A percentile compares a stretch with the other conserved stretches of the same genome.
Evolutionary conservation across 352 stramenopile species (phyloP).

Genomic region (Phytophthora foliorum): DNA sequence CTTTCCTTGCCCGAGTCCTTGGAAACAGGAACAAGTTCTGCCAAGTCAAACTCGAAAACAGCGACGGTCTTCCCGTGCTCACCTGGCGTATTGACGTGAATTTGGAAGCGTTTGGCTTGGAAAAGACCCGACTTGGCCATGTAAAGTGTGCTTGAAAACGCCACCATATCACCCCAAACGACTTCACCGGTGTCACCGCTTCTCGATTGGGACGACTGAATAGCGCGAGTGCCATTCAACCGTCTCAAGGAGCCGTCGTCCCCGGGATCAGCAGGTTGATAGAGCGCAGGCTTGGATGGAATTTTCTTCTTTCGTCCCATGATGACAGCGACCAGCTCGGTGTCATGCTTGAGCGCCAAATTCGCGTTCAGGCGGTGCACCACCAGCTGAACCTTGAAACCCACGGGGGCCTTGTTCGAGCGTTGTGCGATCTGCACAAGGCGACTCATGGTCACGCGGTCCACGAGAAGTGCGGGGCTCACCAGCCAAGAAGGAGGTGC

Average conservation of each 20-base stretch:
- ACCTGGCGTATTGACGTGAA: conserved; percentile 51
- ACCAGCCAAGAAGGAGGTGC: conserved; percentile 4
- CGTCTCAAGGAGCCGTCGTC: conserved; percentile 39
- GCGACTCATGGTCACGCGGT: conserved; percentile 58
- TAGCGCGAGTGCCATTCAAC: conserved; percentile 35
- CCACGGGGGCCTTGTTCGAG: conserved; percentile 63
- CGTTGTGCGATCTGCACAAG: conserved; percentile 72
- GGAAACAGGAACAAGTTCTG: conserved; percentile 68
- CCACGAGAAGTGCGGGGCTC: conserved; percentile 1
- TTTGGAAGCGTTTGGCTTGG: conserved; percentile 73
- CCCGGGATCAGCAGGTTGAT: conserved; percentile 42
- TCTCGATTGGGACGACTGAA: conserved; percentile 37
- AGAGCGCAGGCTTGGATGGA: conserved; percentile 62
- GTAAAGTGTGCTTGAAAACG: conserved; percentile 81
- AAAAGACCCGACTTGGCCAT: conserved; percentile 80
- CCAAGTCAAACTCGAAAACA: conserved; percentile 76
- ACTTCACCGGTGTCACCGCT: conserved; percentile 56
- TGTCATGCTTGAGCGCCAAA: conserved; percentile 54
- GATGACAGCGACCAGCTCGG: conserved; percentile 69
- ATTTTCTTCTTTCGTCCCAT: conserved; percentile 80
- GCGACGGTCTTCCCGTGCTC: conserved; percentile 68
- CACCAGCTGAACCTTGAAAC: conserved; percentile 80
- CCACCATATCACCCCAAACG: conserved; percentile 79
- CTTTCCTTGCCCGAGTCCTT: conserved; percentile 76
- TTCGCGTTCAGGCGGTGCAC: conserved; percentile 73